Evolutionary conservation across 805 yeast genomes (phyloP).

Genomic region (Lachancea fermentati): DNA sequence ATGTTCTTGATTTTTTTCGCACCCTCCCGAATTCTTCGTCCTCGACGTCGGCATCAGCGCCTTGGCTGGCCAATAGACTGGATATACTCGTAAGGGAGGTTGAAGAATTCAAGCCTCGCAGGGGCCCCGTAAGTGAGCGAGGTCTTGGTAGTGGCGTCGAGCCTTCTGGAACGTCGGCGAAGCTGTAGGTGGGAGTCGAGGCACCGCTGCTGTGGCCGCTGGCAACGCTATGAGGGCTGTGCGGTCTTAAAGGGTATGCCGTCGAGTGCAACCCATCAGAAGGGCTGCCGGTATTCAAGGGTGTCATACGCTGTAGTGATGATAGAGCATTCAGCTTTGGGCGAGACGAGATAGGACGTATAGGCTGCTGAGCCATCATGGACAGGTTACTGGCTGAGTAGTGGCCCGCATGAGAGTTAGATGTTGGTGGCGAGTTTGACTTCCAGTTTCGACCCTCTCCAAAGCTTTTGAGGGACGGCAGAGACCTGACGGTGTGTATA

Average conservation of each 20-base stretch:
- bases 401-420: not conserved
- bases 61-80: constrained; percentile 12
- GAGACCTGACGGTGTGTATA: constrained; percentile 6
- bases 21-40: constrained; percentile 19
- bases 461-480: constrained; percentile 6
- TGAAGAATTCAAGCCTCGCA: constrained; percentile 23
- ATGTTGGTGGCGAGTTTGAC: not conserved
- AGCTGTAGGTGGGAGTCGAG: constrained; percentile 11
- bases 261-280: constrained; percentile 4
- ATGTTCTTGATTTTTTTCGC: constrained; percentile 26
- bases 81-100: constrained; percentile 13
- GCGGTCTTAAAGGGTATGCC: not conserved
- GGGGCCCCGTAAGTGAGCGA: not conserved
- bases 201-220: constrained; percentile 2
- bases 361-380: not conserved
- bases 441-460: not conserved
- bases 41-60: constrained; percentile 12
- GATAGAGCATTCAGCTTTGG: constrained; percentile 36
- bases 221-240: not conserved
- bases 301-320: constrained; percentile 61
- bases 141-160: constrained; percentile 5
- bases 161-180: constrained; percentile 1
- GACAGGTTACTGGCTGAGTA: constrained; percentile 3
- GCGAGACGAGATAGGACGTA: constrained; percentile 5
- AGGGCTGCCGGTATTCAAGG: constrained; percentile 34